These are phyloP conservation scores for Ceratobasidium sp. DNA, from an alignment of 1,284 basidiomycete species.

Conservation along the genomic window DNA sequence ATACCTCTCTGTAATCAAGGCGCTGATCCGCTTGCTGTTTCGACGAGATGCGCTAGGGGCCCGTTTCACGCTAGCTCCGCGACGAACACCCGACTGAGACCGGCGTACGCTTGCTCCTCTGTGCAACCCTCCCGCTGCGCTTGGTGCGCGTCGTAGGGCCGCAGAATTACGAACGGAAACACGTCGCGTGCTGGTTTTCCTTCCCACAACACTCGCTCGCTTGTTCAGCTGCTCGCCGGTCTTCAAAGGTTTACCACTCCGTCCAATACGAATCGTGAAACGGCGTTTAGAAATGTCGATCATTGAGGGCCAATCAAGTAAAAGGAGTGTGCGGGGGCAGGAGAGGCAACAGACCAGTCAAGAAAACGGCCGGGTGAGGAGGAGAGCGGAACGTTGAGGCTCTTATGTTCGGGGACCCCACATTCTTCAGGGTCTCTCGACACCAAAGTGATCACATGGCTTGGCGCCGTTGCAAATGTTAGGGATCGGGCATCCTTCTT, in stretches of 20 bases:
- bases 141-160: conserved; percentile 22
- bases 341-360: background rate
- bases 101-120: conserved; percentile 26
- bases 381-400: background rate
- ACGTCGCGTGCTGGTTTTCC: conserved; percentile 28
- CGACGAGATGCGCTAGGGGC: conserved; percentile 21
- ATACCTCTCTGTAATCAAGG: conserved; percentile 14
- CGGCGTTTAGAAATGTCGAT: conserved; percentile 26
- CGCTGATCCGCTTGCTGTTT: conserved; percentile 32
- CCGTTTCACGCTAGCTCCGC: conserved; percentile 22
- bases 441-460: conserved; percentile 36
- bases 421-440: conserved; percentile 8
- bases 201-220: conserved; percentile 9
- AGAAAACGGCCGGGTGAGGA: background rate
- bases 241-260: conserved; percentile 7
- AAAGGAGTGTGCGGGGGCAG: background rate
- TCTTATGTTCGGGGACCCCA: conserved; percentile 25
- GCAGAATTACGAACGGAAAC: conserved; percentile 28
- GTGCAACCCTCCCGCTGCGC: conserved; percentile 19
- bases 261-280: conserved; percentile 31
- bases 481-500: too few relatives aligned
- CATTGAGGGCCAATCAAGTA: conserved; percentile 14
- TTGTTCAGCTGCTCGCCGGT: conserved; percentile 4
- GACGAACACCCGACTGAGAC: conserved; percentile 14
- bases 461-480: too few relatives aligned